phyloP scores from a whole-genome alignment of 1,284 basidiomycete species.

The Apiotrichum porosum region DNA sequence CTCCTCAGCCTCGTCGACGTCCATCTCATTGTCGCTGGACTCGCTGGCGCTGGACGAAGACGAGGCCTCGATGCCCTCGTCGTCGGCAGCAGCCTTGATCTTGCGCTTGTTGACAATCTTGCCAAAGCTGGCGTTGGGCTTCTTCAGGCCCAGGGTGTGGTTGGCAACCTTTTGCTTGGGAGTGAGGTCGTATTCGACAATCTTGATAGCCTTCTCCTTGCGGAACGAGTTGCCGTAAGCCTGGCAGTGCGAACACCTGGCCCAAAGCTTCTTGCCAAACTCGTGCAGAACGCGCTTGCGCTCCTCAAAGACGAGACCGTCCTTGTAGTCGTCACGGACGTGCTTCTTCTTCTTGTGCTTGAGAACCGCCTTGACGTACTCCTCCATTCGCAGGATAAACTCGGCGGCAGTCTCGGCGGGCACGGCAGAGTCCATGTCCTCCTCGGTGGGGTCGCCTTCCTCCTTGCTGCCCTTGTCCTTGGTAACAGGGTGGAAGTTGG shows the following conservation, averaged over 20 bases:
- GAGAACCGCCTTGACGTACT: conserved; percentile 67
- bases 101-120: conserved; percentile 50
- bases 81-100: conserved; percentile 28
- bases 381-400: conserved; percentile 65
- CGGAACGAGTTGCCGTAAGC: conserved; percentile 72
- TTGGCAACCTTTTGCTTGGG: conserved; percentile 70
- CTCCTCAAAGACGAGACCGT: conserved; percentile 78
- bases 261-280: conserved; percentile 64
- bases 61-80: conserved; percentile 44
- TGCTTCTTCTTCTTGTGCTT: conserved; percentile 54
- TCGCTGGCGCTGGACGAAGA: conserved; percentile 51
- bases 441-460: conserved; percentile 48
- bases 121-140: conserved; percentile 43
- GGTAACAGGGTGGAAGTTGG: conserved; percentile 55
- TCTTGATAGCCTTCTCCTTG: conserved; percentile 89
- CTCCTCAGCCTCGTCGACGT: conserved; percentile 51
- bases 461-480: conserved; percentile 35
- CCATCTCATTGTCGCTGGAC: conserved; percentile 51
- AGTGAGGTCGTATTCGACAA: conserved; percentile 87
- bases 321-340: conserved; percentile 81
- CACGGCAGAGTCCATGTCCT: conserved; percentile 44
- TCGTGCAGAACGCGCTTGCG: conserved; percentile 78
- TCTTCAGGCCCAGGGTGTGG: conserved; percentile 51
- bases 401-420: conserved; percentile 56
- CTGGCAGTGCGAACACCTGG: conserved; percentile 68